Evolutionary conservation across 306 rosid genomes (phyloP).

Genomic region (Quercus cerris): DNA sequence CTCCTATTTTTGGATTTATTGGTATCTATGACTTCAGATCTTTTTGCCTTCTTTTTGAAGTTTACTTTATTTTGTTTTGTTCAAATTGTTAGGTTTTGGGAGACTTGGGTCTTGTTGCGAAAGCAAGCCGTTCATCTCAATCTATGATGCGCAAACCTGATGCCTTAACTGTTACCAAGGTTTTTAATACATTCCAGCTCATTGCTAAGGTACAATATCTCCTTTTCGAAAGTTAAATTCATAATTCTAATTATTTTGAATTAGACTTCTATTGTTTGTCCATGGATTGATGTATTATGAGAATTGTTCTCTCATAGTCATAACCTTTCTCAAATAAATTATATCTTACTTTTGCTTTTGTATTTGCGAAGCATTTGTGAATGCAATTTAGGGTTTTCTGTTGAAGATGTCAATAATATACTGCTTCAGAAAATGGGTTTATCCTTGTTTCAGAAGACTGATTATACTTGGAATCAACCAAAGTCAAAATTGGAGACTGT

Average conservation of each 20-base stretch:
- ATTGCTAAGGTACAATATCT: conserved; percentile 69
- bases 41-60: not conserved
- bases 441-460: not conserved
- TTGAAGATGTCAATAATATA: not conserved
- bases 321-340: not conserved
- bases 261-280: not conserved
- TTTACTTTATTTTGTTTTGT: conserved; percentile 4
- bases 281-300: not conserved
- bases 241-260: not conserved
- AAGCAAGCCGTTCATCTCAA: conserved; percentile 77
- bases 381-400: not conserved
- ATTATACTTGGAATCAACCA: not conserved
- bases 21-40: not conserved
- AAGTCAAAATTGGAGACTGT: not conserved
- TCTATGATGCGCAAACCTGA: conserved; percentile 81
- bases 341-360: not conserved
- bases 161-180: conserved; percentile 70
- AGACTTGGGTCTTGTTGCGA: conserved; percentile 86
- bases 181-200: conserved; percentile 64
- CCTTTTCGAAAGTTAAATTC: not conserved
- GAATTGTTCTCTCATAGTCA: not conserved
- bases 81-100: conserved; percentile 55
- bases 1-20: not conserved
- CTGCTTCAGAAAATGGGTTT: not conserved
- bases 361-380: not conserved